These are phyloP conservation scores for Phytophthora agathidicida DNA, from an alignment of 352 stramenopile genomes.

Conservation along the genomic window DNA sequence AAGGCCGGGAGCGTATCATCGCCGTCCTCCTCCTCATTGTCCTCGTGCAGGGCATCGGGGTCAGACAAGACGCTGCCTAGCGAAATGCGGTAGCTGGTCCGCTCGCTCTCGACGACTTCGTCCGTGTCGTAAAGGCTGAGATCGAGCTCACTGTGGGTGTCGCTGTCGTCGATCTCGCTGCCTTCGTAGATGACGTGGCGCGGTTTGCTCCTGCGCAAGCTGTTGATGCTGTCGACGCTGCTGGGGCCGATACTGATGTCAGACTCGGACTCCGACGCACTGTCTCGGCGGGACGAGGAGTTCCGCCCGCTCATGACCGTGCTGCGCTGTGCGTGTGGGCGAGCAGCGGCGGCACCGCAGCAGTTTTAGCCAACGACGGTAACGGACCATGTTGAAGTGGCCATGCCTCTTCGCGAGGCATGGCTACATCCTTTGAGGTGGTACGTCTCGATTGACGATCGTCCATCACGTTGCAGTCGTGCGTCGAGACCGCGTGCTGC, in stretches of 20 bases:
- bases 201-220: conserved; percentile 19
- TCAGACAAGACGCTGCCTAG: conserved; percentile 32
- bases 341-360: background rate
- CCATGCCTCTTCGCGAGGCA: background rate
- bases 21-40: conserved; percentile 21
- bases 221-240: conserved; percentile 26
- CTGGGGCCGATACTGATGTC: conserved; percentile 32
- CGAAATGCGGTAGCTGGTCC: conserved; percentile 33
- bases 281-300: conserved; percentile 14
- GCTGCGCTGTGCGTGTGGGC: background rate
- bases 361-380: conserved; percentile 15
- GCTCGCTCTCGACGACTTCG: conserved; percentile 28
- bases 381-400: conserved; percentile 29
- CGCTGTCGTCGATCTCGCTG: conserved; percentile 37
- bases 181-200: conserved; percentile 33
- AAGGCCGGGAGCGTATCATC: conserved; percentile 7
- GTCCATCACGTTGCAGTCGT: conserved; percentile 4
- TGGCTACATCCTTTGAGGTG: conserved; percentile 27
- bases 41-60: conserved; percentile 7
- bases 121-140: conserved; percentile 69
- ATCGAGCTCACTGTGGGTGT: conserved; percentile 61
- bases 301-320: conserved; percentile 20
- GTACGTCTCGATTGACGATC: conserved; percentile 8
- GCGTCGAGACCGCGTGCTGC: conserved; percentile 17
- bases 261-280: conserved; percentile 28